phyloP scores from a whole-genome alignment of 2,329 filamentous ascomycete genomes.

The Aspergillus quadrilineatus region DNA sequence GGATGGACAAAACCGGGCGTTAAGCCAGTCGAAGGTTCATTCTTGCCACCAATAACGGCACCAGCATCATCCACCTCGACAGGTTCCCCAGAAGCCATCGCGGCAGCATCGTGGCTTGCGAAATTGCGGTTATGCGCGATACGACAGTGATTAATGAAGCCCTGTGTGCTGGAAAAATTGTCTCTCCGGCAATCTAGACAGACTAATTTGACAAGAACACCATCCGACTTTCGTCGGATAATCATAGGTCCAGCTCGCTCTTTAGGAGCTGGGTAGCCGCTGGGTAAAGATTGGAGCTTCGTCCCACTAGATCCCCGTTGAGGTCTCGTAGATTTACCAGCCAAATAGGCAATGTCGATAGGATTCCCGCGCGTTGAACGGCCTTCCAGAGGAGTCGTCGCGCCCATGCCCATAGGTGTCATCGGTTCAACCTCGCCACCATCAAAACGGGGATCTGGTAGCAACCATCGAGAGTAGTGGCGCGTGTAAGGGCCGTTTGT shows the following conservation, averaged over 20 bases:
- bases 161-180: constrained; percentile 94
- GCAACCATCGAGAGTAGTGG: constrained; percentile 94
- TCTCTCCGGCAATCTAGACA: constrained; percentile 85
- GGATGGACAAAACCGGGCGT: constrained; percentile 60
- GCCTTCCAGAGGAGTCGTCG: constrained; percentile 58
- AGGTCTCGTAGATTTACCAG: constrained; percentile 55
- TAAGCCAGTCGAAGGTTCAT: constrained; percentile 29
- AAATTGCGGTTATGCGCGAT: constrained; percentile 92
- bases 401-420: constrained; percentile 20
- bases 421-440: constrained; percentile 49
- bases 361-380: constrained; percentile 77
- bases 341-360: constrained; percentile 51
- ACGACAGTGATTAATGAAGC: constrained; percentile 98
- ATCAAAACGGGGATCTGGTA: constrained; percentile 85
- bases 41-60: constrained; percentile 44
- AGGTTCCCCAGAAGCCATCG: constrained; percentile 78
- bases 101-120: constrained; percentile 94
- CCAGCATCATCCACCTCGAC: constrained; percentile 67
- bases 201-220: constrained; percentile 81
- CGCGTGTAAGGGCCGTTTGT: constrained; percentile 88
- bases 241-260: constrained; percentile 80
- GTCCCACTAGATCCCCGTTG: constrained; percentile 61
- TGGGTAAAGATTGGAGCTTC: constrained; percentile 68
- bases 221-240: constrained; percentile 78
- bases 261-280: constrained; percentile 70